A percentile compares a stretch with the other conserved stretches of the same genome.
phyloP scores from a whole-genome alignment of 371 early-diverging fungal genomes.

The Mucor plumbeus region DNA sequence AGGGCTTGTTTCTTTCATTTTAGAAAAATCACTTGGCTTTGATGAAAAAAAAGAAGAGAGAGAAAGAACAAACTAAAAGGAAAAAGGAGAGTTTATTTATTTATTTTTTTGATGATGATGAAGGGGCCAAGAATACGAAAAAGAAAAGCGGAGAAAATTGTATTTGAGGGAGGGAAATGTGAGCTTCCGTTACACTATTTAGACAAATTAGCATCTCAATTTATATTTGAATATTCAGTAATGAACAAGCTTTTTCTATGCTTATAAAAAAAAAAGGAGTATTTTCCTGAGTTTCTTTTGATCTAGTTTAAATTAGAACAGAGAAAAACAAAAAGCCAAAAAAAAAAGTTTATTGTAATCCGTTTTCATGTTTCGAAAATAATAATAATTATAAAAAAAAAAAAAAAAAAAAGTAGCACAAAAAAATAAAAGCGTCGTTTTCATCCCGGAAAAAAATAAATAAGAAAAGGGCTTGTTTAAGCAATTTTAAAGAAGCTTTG shows the following conservation, averaged over 20 bases:
- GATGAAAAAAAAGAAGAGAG: neutral
- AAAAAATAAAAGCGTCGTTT: too few species aligned
- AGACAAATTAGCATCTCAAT: conserved; percentile 8
- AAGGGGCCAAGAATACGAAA: conserved; percentile 6
- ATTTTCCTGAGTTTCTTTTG: neutral
- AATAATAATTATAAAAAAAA: too few species aligned
- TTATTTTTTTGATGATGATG: conserved; percentile 2
- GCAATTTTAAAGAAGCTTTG: too few species aligned
- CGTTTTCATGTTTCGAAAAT: too few species aligned
- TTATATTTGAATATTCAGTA: neutral
- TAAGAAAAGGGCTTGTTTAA: too few species aligned
- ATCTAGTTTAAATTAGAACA: neutral
- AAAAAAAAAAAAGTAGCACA: too few species aligned
- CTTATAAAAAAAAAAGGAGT: neutral
- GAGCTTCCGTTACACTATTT: conserved; percentile 6
- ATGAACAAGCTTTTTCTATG: conserved; percentile 3
- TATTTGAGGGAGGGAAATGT: conserved; percentile 9
- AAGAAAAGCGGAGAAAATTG: conserved; percentile 15
- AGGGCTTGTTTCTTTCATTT: conserved; percentile 34
- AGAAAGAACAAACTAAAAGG: conserved; percentile 6
- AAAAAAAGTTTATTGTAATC: neutral
- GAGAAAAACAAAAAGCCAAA: neutral
- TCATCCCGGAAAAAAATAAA: too few species aligned
- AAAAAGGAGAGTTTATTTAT: conserved; percentile 9
- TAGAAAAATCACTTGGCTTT: neutral